Percentiles rank a stretch among this genome's conserved stretches.
These are phyloP conservation scores for Chlamydomonas schloesseri DNA, from an alignment of 139 green algal species.

Conservation along the genomic window DNA sequence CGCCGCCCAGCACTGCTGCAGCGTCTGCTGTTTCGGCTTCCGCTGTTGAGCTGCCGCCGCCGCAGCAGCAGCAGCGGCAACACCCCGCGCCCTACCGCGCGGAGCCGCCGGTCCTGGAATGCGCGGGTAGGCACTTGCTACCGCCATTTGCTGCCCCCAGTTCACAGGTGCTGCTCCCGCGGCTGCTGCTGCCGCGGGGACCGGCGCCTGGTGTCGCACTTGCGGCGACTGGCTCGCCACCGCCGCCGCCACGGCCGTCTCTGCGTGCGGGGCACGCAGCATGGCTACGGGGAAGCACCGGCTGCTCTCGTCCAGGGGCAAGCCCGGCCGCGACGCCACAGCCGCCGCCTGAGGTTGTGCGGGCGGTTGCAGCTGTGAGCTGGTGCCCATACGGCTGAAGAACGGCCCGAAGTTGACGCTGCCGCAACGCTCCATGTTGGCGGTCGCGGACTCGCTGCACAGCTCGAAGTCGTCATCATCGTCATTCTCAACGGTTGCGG, in stretches of 20 bases:
- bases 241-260: background rate
- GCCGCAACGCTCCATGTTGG: background rate
- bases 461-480: background rate
- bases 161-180: background rate
- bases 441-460: background rate
- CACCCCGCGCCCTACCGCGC: background rate
- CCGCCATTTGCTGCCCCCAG: too few species aligned
- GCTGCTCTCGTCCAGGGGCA: constrained; percentile 19
- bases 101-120: background rate
- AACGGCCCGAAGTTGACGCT: background rate
- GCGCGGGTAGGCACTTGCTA: background rate
- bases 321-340: too few species aligned
- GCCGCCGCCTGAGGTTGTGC: background rate
- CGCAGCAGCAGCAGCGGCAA: background rate
- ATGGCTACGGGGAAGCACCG: background rate
- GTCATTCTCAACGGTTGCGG: too few species aligned
- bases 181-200: background rate
- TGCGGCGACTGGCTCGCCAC: background rate
- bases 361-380: background rate
- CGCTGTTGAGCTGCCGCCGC: background rate
- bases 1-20: constrained; percentile 16
- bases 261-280: too few species aligned
- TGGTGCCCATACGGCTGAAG: background rate
- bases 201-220: background rate
- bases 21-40: constrained; percentile 10